Evolutionary conservation across 176 grass and related monocot species (phyloP).

Genomic region (Lolium rigidum): DNA sequence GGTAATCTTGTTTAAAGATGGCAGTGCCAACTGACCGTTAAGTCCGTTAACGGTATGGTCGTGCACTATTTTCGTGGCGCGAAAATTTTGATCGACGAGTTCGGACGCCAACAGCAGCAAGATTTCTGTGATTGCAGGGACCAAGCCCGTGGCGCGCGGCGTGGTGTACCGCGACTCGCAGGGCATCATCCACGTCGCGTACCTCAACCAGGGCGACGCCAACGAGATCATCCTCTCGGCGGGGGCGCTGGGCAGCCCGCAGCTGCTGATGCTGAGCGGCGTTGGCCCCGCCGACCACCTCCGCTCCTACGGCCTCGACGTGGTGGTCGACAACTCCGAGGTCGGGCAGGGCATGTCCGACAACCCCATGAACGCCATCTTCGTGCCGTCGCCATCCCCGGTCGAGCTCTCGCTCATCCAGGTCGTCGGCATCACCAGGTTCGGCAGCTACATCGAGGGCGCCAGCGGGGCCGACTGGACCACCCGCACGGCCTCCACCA

Average conservation of each 20-base stretch:
- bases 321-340: conserved; percentile 59
- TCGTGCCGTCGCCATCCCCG: conserved; percentile 65
- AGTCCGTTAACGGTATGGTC: neutral
- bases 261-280: conserved; percentile 90
- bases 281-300: conserved; percentile 73
- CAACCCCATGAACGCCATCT: conserved; percentile 88
- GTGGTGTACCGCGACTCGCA: conserved; percentile 67
- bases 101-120: neutral
- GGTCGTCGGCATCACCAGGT: conserved; percentile 79
- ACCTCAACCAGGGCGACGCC: conserved; percentile 47
- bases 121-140: conserved; percentile 18
- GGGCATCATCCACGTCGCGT: conserved; percentile 52
- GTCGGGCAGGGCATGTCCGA: conserved; percentile 82
- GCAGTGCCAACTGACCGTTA: neutral
- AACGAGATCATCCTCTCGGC: conserved; percentile 81
- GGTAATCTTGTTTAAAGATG: conserved; percentile 32
- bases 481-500: neutral
- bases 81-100: too few relatives aligned
- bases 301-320: conserved; percentile 55
- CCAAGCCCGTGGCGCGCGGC: conserved; percentile 60
- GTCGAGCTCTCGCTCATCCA: conserved; percentile 84
- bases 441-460: conserved; percentile 86
- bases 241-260: conserved; percentile 81
- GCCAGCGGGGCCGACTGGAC: conserved; percentile 74
- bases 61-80: too few relatives aligned